phyloP scores from a whole-genome alignment of 805 yeast genomes.

The Pichia scutulata region DNA sequence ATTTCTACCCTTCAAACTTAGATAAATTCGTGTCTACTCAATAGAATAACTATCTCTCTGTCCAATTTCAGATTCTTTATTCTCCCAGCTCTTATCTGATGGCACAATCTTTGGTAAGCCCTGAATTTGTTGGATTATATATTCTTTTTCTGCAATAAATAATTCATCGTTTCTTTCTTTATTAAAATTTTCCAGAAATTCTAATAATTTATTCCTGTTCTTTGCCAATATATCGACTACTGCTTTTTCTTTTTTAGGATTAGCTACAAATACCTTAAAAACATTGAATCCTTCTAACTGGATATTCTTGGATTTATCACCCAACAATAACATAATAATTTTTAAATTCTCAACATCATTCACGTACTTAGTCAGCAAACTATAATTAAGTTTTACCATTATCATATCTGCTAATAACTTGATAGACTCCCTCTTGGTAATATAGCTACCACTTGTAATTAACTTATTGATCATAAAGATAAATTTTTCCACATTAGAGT shows the following conservation, averaged over 20 bases:
- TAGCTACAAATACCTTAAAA: slow-evolving; percentile 93
- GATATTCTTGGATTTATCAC: slow-evolving; percentile 83
- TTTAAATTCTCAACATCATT: slow-evolving; percentile 78
- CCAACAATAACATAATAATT: slow-evolving; percentile 73
- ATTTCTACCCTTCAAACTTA: not conserved
- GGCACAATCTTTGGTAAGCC: slow-evolving; percentile 53
- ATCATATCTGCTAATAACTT: slow-evolving; percentile 68
- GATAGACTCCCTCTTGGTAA: slow-evolving; percentile 85
- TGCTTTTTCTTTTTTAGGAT: slow-evolving; percentile 79
- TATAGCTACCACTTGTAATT: slow-evolving; percentile 75
- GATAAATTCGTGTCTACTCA: not conserved
- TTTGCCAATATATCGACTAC: slow-evolving; percentile 75
- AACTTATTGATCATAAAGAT: slow-evolving; percentile 57
- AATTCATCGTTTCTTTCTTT: slow-evolving; percentile 47
- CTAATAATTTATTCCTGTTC: slow-evolving; percentile 69
- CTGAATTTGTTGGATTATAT: slow-evolving; percentile 67
- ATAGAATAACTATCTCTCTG: not conserved
- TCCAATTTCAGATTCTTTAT: not conserved
- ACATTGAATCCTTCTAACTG: slow-evolving; percentile 89
- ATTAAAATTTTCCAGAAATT: slow-evolving; percentile 60
- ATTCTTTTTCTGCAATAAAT: slow-evolving; percentile 73
- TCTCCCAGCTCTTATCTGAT: slow-evolving; percentile 7
- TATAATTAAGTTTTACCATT: slow-evolving; percentile 60
- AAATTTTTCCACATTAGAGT: slow-evolving; percentile 43
- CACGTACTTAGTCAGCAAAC: slow-evolving; percentile 68